phyloP scores from a whole-genome alignment of 1,284 basidiomycete species.

The Fomitopsis betulina region DNA sequence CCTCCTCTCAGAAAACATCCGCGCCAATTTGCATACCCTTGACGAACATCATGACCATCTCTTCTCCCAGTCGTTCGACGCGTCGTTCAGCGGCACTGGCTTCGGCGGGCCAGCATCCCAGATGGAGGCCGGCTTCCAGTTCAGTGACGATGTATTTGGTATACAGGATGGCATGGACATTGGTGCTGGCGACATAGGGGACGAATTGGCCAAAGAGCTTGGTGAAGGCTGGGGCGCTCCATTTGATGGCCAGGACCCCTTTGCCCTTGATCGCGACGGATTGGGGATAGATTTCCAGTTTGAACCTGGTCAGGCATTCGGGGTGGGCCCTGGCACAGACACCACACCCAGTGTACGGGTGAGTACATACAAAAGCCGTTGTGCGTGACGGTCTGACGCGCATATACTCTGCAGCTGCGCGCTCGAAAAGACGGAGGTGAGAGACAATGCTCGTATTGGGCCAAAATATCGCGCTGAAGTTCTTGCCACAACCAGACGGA shows the following conservation, averaged over 20 bases:
- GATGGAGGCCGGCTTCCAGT: slow-evolving; percentile 41
- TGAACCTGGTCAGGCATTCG: background rate
- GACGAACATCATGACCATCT: slow-evolving; percentile 66
- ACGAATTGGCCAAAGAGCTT: slow-evolving; percentile 68
- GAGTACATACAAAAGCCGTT: background rate
- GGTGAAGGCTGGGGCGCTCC: slow-evolving; percentile 60
- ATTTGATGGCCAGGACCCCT: slow-evolving; percentile 2
- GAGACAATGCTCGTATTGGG: background rate
- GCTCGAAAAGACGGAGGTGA: background rate
- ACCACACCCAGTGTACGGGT: background rate
- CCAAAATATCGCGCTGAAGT: background rate
- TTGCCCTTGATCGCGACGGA: slow-evolving; percentile 7
- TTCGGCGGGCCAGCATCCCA: slow-evolving; percentile 54
- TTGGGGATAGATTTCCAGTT: slow-evolving; percentile 4
- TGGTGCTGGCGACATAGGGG: slow-evolving; percentile 48
- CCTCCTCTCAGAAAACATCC: slow-evolving; percentile 36
- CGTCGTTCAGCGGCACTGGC: slow-evolving; percentile 43
- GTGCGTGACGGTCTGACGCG: background rate
- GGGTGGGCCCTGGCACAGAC: background rate
- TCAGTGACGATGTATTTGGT: slow-evolving; percentile 49
- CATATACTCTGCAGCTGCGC: background rate
- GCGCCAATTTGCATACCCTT: slow-evolving; percentile 57
- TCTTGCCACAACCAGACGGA: slow-evolving; percentile 9
- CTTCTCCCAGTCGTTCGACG: slow-evolving; percentile 59
- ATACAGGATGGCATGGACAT: slow-evolving; percentile 52